These are phyloP conservation scores for Porodaedalea pini DNA, from an alignment of 1,284 basidiomycete species.

Conservation along the genomic window DNA sequence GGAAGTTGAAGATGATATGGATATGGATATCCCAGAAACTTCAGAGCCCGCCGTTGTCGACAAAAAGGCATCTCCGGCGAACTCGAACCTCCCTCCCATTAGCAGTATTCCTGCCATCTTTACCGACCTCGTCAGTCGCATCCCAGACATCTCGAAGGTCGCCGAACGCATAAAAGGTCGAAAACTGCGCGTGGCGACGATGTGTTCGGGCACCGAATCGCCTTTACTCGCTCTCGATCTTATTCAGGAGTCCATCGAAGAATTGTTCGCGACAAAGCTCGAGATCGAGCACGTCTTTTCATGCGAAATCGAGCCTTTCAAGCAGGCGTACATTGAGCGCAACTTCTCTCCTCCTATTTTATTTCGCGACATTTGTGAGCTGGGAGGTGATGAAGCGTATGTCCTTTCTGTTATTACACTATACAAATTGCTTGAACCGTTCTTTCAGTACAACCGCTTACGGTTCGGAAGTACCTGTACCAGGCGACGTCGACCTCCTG, in stretches of 20 bases:
- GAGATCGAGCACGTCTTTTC: slow-evolving; percentile 92
- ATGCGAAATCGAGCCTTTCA: slow-evolving; percentile 97
- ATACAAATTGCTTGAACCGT: slow-evolving; percentile 20
- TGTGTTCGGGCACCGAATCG: slow-evolving; percentile 97
- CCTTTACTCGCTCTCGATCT: slow-evolving; percentile 87
- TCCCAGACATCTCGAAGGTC: slow-evolving; percentile 67
- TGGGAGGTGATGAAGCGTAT: slow-evolving; percentile 75
- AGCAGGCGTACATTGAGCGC: slow-evolving; percentile 96
- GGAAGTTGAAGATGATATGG: slow-evolving; percentile 26
- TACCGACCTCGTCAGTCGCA: slow-evolving; percentile 71
- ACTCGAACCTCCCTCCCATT: slow-evolving; percentile 76
- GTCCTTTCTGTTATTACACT: slow-evolving; percentile 28
- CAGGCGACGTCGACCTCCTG: slow-evolving; percentile 86
- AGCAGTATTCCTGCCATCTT: slow-evolving; percentile 83
- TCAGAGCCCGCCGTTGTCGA: slow-evolving; percentile 28
- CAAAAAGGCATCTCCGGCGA: slow-evolving; percentile 40
- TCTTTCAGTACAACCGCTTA: slow-evolving; percentile 80
- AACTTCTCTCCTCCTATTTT: slow-evolving; percentile 90
- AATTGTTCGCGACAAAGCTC: slow-evolving; percentile 64
- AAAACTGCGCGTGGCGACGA: slow-evolving; percentile 89
- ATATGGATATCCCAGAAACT: slow-evolving; percentile 42
- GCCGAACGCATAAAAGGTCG: slow-evolving; percentile 74
- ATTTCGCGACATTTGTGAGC: slow-evolving; percentile 92
- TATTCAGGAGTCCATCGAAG: slow-evolving; percentile 71
- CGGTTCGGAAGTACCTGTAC: slow-evolving; percentile 81